These are phyloP conservation scores for Didymella arachidicola DNA, from an alignment of 2,329 filamentous ascomycete species.

Conservation along the genomic window DNA sequence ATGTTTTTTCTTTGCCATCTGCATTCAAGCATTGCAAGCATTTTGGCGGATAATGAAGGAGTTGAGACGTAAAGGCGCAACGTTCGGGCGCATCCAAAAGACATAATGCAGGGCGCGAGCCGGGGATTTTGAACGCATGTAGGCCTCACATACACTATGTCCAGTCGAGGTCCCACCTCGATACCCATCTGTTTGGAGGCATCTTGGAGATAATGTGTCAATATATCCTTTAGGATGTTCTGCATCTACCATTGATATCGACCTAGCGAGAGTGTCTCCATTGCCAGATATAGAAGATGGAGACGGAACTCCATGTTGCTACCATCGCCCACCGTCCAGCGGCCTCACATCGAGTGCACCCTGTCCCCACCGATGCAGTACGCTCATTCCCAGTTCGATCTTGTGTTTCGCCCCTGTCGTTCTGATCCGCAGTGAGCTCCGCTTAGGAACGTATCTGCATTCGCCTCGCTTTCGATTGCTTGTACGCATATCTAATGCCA, in stretches of 20 bases:
- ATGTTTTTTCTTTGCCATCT: constrained; percentile 2
- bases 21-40: constrained; percentile 20
- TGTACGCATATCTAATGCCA: no score
- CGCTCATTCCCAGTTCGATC: no score
- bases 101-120: background rate
- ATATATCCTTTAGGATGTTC: background rate
- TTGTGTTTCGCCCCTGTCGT: no score
- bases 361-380: no score
- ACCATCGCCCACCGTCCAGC: background rate
- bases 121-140: background rate
- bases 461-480: no score
- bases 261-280: background rate
- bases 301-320: background rate
- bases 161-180: background rate
- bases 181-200: background rate
- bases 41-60: background rate
- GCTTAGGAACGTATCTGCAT: no score
- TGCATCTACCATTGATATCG: background rate
- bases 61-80: background rate
- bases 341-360: no score
- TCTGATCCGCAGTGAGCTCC: no score
- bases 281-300: background rate
- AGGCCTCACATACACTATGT: background rate
- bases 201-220: background rate
- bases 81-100: background rate